phyloP scores from a whole-genome alignment of 2,329 filamentous ascomycete species.

The Hypocrella siamensis region DNA sequence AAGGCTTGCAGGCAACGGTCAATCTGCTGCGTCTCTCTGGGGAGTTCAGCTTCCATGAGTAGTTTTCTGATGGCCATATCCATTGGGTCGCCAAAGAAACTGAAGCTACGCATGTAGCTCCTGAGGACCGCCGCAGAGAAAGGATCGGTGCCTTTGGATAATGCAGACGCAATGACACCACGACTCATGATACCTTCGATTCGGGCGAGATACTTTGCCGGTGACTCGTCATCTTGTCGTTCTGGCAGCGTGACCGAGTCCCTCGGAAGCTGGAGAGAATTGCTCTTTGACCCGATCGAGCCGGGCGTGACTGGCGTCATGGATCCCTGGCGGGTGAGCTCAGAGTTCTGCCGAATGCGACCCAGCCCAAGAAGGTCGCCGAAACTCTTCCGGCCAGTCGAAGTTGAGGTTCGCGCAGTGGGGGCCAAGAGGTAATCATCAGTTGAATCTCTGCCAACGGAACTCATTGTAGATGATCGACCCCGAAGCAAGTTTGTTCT shows the following conservation, averaged over 20 bases:
- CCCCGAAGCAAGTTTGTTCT: conserved; percentile 48
- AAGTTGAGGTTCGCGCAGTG: conserved; percentile 63
- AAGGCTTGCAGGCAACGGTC: conserved; percentile 89
- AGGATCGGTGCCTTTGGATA: conserved; percentile 73
- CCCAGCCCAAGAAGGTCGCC: conserved; percentile 71
- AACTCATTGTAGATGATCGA: conserved; percentile 82
- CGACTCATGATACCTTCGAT: conserved; percentile 68
- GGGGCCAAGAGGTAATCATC: conserved; percentile 55
- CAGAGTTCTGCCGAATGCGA: conserved; percentile 68
- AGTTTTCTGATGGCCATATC: conserved; percentile 96
- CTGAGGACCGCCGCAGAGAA: conserved; percentile 74
- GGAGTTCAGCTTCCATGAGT: conserved; percentile 89
- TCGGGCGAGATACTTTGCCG: conserved; percentile 73
- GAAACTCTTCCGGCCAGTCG: conserved; percentile 85
- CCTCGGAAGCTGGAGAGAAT: conserved; percentile 63
- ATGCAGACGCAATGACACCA: conserved; percentile 66
- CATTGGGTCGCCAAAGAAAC: conserved; percentile 92
- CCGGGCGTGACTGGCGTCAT: conserved; percentile 53
- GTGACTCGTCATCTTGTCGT: conserved; percentile 73
- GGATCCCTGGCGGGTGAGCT: conserved; percentile 55
- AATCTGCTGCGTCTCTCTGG: conserved; percentile 96
- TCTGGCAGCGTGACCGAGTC: conserved; percentile 61
- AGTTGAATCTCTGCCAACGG: conserved; percentile 55
- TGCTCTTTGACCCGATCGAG: conserved; percentile 60
- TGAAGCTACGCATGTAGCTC: conserved; percentile 90